phyloP scores from a whole-genome alignment of 495 filamentous ascomycete genomes.

The Lophiostoma macrostomum region DNA sequence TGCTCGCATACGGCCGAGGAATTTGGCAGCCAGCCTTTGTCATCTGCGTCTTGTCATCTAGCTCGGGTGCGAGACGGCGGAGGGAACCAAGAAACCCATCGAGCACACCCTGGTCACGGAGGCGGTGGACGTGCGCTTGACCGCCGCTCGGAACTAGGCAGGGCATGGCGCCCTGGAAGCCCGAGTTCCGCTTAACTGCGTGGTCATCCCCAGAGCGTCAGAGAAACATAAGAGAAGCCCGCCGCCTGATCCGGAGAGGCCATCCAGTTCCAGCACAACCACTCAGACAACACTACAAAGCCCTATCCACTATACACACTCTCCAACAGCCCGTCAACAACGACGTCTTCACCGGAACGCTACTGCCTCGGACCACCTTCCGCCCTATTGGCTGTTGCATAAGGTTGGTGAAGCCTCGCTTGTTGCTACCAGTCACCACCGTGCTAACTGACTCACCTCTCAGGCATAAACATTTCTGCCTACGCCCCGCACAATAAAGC shows the following conservation, averaged over 20 bases:
- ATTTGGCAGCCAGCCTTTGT: too few relatives aligned
- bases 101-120: too few relatives aligned
- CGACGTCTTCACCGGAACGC: neutral
- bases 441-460: constrained; percentile 29
- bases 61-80: too few relatives aligned
- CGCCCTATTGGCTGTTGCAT: constrained; percentile 22
- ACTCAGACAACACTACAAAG: neutral
- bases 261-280: neutral
- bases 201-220: constrained; percentile 4
- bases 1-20: too few relatives aligned
- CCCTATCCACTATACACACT: neutral
- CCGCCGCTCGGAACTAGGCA: too few relatives aligned
- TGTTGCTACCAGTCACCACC: constrained; percentile 19
- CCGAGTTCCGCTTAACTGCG: neutral
- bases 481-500: too few relatives aligned
- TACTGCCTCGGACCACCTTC: constrained; percentile 23
- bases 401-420: constrained; percentile 10
- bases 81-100: too few relatives aligned
- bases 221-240: constrained; percentile 14
- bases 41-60: too few relatives aligned
- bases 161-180: too few relatives aligned
- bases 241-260: constrained; percentile 3
- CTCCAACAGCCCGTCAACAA: neutral
- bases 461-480: constrained; percentile 28
- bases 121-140: too few relatives aligned